Base-by-base conservation (phyloP, 148 eudicot species). In the Polygonum aviculare region DNA sequence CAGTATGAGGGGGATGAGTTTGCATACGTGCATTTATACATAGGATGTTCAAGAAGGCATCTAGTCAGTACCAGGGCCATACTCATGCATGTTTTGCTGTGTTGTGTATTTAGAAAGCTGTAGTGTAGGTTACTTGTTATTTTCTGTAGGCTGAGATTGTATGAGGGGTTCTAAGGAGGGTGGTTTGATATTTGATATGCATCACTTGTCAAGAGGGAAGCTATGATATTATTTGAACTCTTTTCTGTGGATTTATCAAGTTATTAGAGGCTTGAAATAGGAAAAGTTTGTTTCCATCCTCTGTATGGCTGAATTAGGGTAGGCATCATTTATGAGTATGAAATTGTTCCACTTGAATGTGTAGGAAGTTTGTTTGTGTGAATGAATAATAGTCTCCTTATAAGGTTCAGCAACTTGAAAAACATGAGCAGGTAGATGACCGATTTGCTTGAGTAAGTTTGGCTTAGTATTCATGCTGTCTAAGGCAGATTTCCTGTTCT, bases 351-450 rank as follows among this genome's bases (percentile, higher is more conserved):
- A 36, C 19, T 67, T 67, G 21, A 36, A 14, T 67, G 36, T 22
- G 72, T 67, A 16, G 72, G 72, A 67, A 67, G 72, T 18, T 35
- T 35, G 45, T 44, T 44, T 67, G 72, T 67, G 45, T 38, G 45
- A 5, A 16, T 3, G 45, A 5, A 16, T 3, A 35, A 36, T 21
- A 67, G 44, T 67, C 2, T 36, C 5, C 72, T 2, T 35, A 5
- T 36, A 4, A 44, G 47, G 9, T 44, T 44, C 47, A 44, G 47
- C 0, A 10, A 6, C 9, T 44, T 18, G 7, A 52, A 52, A 18
- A 52, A 22, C 59, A 18, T 16, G 22, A 22, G 22, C 7, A 18
- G 21, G 59, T 52, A 50, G 55, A 50, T 12, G 14, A 50, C 55
- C 15, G 59, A n/a, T 3, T 51, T 52, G 7, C 19, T 52, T 7